Evolutionary conservation across 139 green algal genomes (phyloP).

Genomic region (Chlamydomonas urium): DNA sequence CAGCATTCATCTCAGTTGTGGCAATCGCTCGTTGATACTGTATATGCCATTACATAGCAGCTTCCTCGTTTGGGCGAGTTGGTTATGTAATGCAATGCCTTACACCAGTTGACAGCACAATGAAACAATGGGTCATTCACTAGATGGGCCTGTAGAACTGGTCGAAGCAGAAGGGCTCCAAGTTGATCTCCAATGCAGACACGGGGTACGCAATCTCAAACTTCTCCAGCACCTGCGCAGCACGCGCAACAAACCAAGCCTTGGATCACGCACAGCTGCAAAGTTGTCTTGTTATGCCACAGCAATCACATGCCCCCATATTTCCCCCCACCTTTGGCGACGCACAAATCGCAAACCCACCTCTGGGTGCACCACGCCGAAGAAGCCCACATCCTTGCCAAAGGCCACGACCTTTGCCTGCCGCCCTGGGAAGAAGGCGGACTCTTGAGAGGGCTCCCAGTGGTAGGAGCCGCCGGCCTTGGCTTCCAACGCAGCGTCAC

Average conservation of each 20-base stretch:
- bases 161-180: slow-evolving; percentile 92
- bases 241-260: no score
- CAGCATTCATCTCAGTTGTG: no score
- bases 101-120: no score
- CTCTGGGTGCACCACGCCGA: slow-evolving; percentile 95
- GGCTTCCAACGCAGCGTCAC: slow-evolving; percentile 11
- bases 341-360: slow-evolving; percentile 16
- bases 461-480: slow-evolving; percentile 55
- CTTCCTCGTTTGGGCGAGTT: no score
- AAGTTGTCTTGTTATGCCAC: no score
- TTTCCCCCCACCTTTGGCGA: no score
- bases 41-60: no score
- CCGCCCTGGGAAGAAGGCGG: slow-evolving; percentile 83
- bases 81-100: no score
- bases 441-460: slow-evolving; percentile 60
- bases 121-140: no score
- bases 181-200: slow-evolving; percentile 88
- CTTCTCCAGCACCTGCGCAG: slow-evolving; percentile 47
- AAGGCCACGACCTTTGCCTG: slow-evolving; percentile 45
- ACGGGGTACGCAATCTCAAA: slow-evolving; percentile 93
- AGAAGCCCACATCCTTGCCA: slow-evolving; percentile 49
- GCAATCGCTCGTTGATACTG: no score
- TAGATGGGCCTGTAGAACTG: slow-evolving; percentile 51
- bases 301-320: no score
- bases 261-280: no score